Evolutionary conservation across 192 early-diverging fungal genomes (phyloP), one percentile per base, ranked within the genome.

Genomic region (Dimargaris cristalligena): DNA sequence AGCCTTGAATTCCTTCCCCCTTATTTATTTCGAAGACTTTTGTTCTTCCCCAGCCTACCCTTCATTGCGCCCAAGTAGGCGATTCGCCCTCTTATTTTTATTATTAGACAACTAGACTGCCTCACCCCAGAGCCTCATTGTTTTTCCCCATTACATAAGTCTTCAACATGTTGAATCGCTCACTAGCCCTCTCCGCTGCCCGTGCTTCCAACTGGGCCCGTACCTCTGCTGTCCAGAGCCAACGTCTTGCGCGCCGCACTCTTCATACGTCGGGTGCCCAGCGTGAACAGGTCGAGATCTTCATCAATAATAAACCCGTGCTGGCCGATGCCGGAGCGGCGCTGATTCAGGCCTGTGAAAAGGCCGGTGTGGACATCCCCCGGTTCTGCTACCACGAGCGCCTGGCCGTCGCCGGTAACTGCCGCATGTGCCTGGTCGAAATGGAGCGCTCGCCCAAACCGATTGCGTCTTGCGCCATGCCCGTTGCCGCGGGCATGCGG

Each of bases 391-490:
- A 86, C 77, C 83, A 88, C 77, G 90, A 93, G 68, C 88, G 96
- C 44, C 79, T 99, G 41, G 85, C 89, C 14, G 79, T 99, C 54
- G 96, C 96, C 13, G 96, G 96, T 67, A 99, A 99, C 82, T 99
- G 96, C 69, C 88, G 96, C 68, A 97, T 99, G 93, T 99, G 96
- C 68, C 80, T 99, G 60, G 94, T 99, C 32, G 96, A 99, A 76
- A 74, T 99, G 34, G 94, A 94, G 71, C 90, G 86, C 68, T 80
- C 89, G 49, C 94, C 94, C 49, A 99, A 99, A 73, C 87, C 93
- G 34, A 75, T 91, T 23, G 94, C 96, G 18, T 95, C 94, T 50
- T 99, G 96, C 66, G 91, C 96, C 20, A 91, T 90, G 80, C 94
- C 93, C 28, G 92, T 95, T 44, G 89, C 86, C 74, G 90, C 92